A percentile compares a stretch with the other conserved stretches of the same genome.
Evolutionary conservation across 225 moss, liverwort and hornwort species (phyloP).

Genomic region (Polytrichum formosum): DNA sequence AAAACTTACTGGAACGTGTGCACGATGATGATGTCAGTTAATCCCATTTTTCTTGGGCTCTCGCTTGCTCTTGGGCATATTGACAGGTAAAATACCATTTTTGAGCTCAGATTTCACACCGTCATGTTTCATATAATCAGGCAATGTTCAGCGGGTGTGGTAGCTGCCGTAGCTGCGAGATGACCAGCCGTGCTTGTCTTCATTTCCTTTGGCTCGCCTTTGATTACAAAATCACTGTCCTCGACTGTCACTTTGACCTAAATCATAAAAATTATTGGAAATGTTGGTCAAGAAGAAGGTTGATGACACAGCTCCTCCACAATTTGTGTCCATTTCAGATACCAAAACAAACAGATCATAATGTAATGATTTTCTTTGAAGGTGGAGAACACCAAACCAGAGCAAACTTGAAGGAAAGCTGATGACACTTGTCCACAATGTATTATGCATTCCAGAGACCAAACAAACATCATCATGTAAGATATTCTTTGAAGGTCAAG

Average conservation of each 20-base stretch:
- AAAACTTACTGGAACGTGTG: too few species aligned
- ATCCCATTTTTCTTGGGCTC: conserved; percentile 42
- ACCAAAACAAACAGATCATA: too few species aligned
- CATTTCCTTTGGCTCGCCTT: conserved; percentile 33
- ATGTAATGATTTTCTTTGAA: too few species aligned
- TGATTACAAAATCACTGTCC: conserved; percentile 52
- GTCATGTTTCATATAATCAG: conserved; percentile 47
- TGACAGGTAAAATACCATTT: conserved; percentile 62
- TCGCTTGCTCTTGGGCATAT: conserved; percentile 49
- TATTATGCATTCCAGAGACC: too few species aligned
- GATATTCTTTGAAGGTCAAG: too few species aligned
- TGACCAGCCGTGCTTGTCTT: conserved; percentile 36
- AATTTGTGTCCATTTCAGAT: too few species aligned
- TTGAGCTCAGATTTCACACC: conserved; percentile 71
- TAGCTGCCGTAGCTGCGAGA: conserved; percentile 31
- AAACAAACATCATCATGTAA: too few species aligned
- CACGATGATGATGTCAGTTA: background rate
- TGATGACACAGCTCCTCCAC: too few species aligned
- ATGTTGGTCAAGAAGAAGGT: background rate
- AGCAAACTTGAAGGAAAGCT: too few species aligned
- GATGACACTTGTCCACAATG: too few species aligned
- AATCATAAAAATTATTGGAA: background rate
- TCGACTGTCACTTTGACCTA: conserved; percentile 71
- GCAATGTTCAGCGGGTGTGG: conserved; percentile 43
- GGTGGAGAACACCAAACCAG: too few species aligned